Base-by-base conservation (phyloP, 306 rosid species). In the Rosa multiflora region DNA sequence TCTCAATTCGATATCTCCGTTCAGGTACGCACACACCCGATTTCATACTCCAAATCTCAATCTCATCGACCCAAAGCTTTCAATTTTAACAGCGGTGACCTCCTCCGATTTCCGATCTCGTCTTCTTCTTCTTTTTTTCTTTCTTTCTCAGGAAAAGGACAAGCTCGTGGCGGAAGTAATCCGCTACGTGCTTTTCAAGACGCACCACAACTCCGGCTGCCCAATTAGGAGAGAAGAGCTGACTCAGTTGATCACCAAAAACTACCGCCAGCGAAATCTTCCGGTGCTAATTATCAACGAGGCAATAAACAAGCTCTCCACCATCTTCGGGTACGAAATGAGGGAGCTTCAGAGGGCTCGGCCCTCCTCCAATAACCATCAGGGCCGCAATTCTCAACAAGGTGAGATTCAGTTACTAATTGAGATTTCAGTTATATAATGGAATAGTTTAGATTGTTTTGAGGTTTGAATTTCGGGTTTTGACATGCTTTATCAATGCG, bases 161-260 rank as follows among this genome's bases (percentile, higher is more conserved):
- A 92, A 86, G 91, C 98, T 92, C 71, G 98, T 92, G 14, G 96
- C 90, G 2, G 98, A 91, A 85, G 89, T 89, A 52, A 86, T 95
- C 67, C 91, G 99, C 26, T 84, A 87, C 78, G 85, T 92, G 88
- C 86, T 95, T 44, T 95, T 95, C 76, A 95, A 91, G 84, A 91
- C 89, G 70, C 91, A 92, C 78, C 95, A 92, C 39, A 92, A 74
- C 80, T 86, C 90, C 1, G 99, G 99, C 52, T 89, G 98, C 52
- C 98, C 98, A 3, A 83, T 95, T 79, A 86, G 88, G 88, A 87
- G 99, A 85, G 95, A 89, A 0, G 99, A 95, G 72, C 99, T 92
- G 51, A 88, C 97, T 32, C 99, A 92, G 42, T 83, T 95, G 26
- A 83, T 95, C 76, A 91, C 97, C 0, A 91, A 88, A 80, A 95